phyloP scores from a whole-genome alignment of 352 stramenopile species.

The Aphanomyces cochlioides region DNA sequence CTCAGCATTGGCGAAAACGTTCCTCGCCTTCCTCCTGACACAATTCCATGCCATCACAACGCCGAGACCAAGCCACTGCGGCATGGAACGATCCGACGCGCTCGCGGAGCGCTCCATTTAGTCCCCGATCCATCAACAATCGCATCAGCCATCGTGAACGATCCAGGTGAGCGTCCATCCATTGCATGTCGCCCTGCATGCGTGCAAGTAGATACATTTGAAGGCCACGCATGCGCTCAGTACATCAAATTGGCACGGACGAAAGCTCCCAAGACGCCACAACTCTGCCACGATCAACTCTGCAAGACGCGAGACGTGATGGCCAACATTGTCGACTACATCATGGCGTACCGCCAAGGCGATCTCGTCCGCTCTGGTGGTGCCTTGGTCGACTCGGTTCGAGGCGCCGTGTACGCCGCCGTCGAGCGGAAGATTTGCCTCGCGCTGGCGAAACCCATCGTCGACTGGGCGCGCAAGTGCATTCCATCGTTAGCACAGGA shows the following conservation, averaged over 20 bases:
- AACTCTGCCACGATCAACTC: slow-evolving; percentile 35
- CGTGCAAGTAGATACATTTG: slow-evolving; percentile 28
- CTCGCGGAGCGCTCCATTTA: slow-evolving; percentile 13
- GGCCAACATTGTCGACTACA: slow-evolving; percentile 38
- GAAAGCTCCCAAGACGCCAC: slow-evolving; percentile 22
- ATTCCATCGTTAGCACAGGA: slow-evolving; percentile 1
- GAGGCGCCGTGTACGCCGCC: slow-evolving; percentile 32
- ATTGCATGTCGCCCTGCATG: neutral
- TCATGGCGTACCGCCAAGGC: slow-evolving; percentile 36
- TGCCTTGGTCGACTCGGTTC: neutral
- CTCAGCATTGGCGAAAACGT: neutral
- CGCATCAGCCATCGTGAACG: neutral
- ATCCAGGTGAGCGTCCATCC: slow-evolving; percentile 4
- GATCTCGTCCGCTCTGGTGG: slow-evolving; percentile 10
- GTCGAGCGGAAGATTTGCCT: slow-evolving; percentile 38
- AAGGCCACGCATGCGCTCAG: slow-evolving; percentile 34
- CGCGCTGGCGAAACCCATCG: slow-evolving; percentile 31
- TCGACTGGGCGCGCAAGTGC: slow-evolving; percentile 29
- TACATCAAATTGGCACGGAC: slow-evolving; percentile 33
- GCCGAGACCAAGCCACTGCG: neutral
- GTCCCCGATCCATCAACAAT: slow-evolving; percentile 15
- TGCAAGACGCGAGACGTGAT: slow-evolving; percentile 38
- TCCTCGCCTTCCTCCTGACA: neutral
- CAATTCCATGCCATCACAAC: neutral
- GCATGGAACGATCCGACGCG: slow-evolving; percentile 1